Evolutionary conservation across 176 grass and related monocot genomes (phyloP), one percentile per base, ranked within the genome.

Genomic region (Zizania latifolia): DNA sequence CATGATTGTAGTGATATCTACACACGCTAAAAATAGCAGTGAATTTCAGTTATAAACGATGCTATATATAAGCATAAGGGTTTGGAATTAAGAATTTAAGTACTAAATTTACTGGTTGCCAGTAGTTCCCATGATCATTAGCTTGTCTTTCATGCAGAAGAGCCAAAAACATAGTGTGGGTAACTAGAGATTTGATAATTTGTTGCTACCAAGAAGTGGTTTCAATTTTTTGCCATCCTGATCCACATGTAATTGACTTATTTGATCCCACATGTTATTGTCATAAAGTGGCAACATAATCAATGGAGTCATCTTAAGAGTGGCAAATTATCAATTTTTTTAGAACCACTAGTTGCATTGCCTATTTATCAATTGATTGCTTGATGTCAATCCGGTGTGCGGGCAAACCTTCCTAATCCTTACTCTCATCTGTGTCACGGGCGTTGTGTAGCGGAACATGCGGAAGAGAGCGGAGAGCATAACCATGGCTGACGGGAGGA

Each of bases 331-430:
- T n/a, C n/a, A n/a, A n/a, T n/a, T n/a, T n/a, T n/a, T n/a, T n/a
- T n/a, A 45, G 61, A 5, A 6, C 50, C 65, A 15, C 36, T 41
- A 75, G 29, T 53, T 22, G 48, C 16, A n/a, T 53, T 53, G 48
- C 19, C 48, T 31, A 36, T 62, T 50, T 58, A 57, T 77, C 62
- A 71, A 66, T 64, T 60, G 30, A 41, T 21, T 64, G 29, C 46
- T 21, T 57, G 29, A 45, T 73, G 60, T 23, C 60, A 79, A 50
- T 67, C 38, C 60, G 72, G 30, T 40, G 73, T 59, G 48, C 16
- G 24, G 58, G 19, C 45, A 65, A 29, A 46, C 46, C 46, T 78
- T 76, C 22, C 59, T 66, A 56, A 82, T 66, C 72, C 37, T 30
- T 37, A 19, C 22, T 17, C 58, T 21, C 58, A 82, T 77, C n/a